These are phyloP conservation scores for Diaporthe aspalathi DNA, from an alignment of 2,329 filamentous ascomycete species.

Conservation along the genomic window DNA sequence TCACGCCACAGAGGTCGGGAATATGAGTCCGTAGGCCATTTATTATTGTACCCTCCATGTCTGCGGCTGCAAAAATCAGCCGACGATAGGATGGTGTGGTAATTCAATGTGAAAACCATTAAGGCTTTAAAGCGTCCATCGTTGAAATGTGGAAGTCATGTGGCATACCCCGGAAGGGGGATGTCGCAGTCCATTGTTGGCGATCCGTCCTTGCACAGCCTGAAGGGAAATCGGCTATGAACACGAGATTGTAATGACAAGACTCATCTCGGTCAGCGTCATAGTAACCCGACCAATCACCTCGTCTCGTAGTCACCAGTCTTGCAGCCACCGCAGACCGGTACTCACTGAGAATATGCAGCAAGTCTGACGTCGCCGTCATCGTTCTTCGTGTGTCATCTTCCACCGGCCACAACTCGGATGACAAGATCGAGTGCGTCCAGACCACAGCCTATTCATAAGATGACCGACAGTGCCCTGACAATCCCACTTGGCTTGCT, in stretches of 20 bases:
- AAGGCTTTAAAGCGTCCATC: not conserved
- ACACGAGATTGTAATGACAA: not conserved
- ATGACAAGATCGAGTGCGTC: not conserved
- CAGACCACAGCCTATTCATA: not conserved
- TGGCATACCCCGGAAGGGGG: not conserved
- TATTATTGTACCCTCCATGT: too few relatives aligned
- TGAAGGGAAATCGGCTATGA: not conserved
- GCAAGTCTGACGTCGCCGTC: not conserved
- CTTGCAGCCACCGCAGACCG: not conserved
- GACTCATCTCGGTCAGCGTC: not conserved
- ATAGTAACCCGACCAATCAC: not conserved
- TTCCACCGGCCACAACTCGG: not conserved
- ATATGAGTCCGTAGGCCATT: too few relatives aligned
- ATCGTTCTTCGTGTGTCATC: not conserved
- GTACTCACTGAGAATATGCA: too few relatives aligned
- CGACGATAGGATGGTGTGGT: not conserved
- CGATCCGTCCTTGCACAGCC: not conserved
- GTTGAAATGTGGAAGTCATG: not conserved
- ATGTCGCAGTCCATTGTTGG: not conserved
- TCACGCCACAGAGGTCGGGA: too few relatives aligned
- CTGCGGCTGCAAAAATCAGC: too few relatives aligned
- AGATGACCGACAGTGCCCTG: too few relatives aligned
- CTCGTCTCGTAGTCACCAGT: not conserved
- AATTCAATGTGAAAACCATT: not conserved
- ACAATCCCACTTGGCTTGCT: not conserved